These are phyloP conservation scores for Colletotrichum tropicale DNA, from an alignment of 2,329 filamentous ascomycete species.

Conservation along the genomic window DNA sequence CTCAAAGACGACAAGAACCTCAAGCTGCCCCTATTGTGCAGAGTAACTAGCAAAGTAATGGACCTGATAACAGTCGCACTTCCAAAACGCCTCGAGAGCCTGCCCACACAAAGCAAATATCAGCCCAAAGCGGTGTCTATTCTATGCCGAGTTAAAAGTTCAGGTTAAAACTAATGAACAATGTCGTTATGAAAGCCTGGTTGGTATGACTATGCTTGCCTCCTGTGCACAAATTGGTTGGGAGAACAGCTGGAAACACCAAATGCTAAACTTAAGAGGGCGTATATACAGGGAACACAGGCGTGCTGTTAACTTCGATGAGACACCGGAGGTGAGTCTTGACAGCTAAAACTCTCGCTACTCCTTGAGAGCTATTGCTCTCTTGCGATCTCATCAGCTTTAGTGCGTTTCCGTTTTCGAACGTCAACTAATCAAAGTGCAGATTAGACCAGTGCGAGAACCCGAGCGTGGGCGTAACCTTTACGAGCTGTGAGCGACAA, in stretches of 20 bases:
- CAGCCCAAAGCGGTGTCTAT: not conserved
- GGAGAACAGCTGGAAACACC: not conserved
- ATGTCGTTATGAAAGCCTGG: not conserved
- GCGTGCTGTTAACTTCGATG: not conserved
- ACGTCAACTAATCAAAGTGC: no score
- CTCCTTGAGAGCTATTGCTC: not conserved
- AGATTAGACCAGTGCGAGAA: no score
- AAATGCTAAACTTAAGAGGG: not conserved
- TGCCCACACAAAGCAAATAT: not conserved
- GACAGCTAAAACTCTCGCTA: not conserved
- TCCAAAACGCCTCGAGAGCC: not conserved
- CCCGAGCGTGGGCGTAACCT: no score
- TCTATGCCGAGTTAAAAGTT: no score
- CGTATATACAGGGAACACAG: not conserved
- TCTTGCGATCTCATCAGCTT: not conserved
- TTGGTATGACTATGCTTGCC: not conserved
- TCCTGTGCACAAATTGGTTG: not conserved
- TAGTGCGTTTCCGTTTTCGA: no score
- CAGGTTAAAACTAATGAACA: no score
- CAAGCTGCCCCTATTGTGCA: not conserved
- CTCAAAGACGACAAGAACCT: not conserved
- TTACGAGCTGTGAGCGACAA: no score
- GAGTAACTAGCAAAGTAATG: not conserved
- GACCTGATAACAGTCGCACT: not conserved
- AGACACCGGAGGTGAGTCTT: not conserved